These are phyloP conservation scores for Exidia glandulosa DNA, from an alignment of 768 basidiomycete species.

Conservation along the genomic window DNA sequence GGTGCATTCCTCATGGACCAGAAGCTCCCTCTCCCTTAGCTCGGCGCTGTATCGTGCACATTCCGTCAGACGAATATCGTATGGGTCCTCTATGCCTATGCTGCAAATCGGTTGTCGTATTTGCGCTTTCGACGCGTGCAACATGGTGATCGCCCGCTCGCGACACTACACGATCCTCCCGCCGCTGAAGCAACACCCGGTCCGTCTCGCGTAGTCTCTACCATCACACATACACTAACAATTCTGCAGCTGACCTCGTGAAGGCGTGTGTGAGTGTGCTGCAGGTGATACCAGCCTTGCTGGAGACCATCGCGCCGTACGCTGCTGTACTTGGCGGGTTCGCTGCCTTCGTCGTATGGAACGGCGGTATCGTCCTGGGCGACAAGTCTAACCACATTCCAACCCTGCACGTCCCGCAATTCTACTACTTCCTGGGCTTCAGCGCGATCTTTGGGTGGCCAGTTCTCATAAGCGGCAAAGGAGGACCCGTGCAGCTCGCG, in stretches of 20 bases:
- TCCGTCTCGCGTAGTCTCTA: constrained; percentile 22
- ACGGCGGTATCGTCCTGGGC: constrained; percentile 89
- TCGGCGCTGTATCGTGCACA: constrained; percentile 19
- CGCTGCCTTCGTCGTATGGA: constrained; percentile 69
- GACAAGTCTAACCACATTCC: constrained; percentile 90
- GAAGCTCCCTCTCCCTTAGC: background rate
- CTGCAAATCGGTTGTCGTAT: constrained; percentile 58
- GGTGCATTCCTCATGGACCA: background rate
- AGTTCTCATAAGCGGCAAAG: constrained; percentile 45
- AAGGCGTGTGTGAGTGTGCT: constrained; percentile 40
- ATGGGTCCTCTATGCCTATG: constrained; percentile 84
- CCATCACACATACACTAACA: constrained; percentile 7
- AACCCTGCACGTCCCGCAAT: constrained; percentile 73
- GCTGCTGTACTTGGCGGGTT: constrained; percentile 51
- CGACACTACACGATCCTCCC: constrained; percentile 58
- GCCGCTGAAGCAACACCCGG: constrained; percentile 51
- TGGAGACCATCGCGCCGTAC: constrained; percentile 58
- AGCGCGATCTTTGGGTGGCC: constrained; percentile 74
- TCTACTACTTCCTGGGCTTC: constrained; percentile 82
- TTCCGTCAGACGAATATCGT: constrained; percentile 93
- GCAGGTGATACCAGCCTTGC: constrained; percentile 40
- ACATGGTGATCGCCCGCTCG: constrained; percentile 27
- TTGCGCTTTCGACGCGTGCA: constrained; percentile 51
- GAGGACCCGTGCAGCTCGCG: constrained; percentile 33
- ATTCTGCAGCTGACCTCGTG: constrained; percentile 46